Percentiles rank a stretch among this genome's conserved stretches.
Conservation (phyloP, 164 flowering plant genomes). For the Taxillus chinensis region DNA sequence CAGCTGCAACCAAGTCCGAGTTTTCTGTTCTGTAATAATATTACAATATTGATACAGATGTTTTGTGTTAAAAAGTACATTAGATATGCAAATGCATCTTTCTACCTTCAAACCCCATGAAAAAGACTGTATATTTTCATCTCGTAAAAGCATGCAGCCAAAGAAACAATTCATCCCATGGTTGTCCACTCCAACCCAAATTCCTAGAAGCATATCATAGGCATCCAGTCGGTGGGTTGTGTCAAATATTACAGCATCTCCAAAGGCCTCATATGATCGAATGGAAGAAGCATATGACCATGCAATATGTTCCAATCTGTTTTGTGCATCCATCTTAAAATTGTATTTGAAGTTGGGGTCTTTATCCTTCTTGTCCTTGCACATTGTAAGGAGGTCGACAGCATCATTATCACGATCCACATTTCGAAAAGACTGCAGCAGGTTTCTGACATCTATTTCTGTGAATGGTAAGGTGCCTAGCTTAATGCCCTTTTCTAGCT, state of each 20-base stretch:
- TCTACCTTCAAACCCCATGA: conserved; percentile 81
- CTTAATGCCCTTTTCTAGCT: conserved; percentile 72
- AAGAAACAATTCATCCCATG: conserved; percentile 63
- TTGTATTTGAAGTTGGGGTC: conserved; percentile 56
- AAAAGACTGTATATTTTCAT: conserved; percentile 65
- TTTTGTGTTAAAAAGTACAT: too few species aligned
- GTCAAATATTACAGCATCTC: conserved; percentile 71
- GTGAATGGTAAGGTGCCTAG: conserved; percentile 68
- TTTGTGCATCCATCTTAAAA: conserved; percentile 55
- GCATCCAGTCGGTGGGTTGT: conserved; percentile 65
- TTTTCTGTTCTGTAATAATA: too few species aligned
- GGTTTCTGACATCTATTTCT: conserved; percentile 69
- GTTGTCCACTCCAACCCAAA: conserved; percentile 80
- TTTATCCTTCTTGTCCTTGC: conserved; percentile 64
- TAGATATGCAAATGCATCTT: background rate
- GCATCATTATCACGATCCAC: conserved; percentile 61
- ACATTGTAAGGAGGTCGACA: conserved; percentile 60
- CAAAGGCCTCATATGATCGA: conserved; percentile 48
- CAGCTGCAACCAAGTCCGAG: background rate
- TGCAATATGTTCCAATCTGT: conserved; percentile 66
- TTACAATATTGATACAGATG: too few species aligned
- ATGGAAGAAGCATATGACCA: conserved; percentile 68
- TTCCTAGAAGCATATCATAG: conserved; percentile 66
- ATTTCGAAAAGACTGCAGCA: conserved; percentile 60
- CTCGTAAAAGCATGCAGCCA: conserved; percentile 66